These are phyloP conservation scores for Fusarium albosuccineum DNA, from an alignment of 2,329 filamentous ascomycete genomes.

Conservation along the genomic window DNA sequence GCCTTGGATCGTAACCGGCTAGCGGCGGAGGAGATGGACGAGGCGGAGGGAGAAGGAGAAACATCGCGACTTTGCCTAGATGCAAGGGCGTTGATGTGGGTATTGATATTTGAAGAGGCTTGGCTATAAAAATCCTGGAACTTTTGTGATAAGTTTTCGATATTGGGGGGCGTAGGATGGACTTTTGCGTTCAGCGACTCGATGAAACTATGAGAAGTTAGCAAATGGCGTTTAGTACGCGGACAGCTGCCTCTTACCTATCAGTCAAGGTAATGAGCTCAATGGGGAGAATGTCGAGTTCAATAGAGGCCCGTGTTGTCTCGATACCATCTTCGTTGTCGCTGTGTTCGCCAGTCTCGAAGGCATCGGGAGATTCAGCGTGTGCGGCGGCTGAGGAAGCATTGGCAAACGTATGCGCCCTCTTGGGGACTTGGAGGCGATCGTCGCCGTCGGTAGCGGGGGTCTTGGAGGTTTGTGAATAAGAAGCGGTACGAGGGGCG, in stretches of 20 bases:
- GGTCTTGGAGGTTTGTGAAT: slow-evolving; percentile 40
- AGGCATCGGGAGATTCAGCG: slow-evolving; percentile 58
- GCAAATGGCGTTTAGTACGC: slow-evolving; percentile 5
- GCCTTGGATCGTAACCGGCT: slow-evolving; percentile 70
- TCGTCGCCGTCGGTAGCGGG: slow-evolving; percentile 48
- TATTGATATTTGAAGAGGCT: slow-evolving; percentile 85
- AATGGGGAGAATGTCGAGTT: slow-evolving; percentile 91
- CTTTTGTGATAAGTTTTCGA: slow-evolving; percentile 84
- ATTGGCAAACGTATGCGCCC: slow-evolving; percentile 63
- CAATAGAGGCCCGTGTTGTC: slow-evolving; percentile 69
- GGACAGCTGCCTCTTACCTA: slow-evolving; percentile 67
- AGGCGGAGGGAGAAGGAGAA: slow-evolving; percentile 66
- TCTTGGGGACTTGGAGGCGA: slow-evolving; percentile 54
- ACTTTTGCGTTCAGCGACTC: slow-evolving; percentile 90
- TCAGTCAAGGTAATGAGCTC: slow-evolving; percentile 93
- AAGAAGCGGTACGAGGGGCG: slow-evolving; percentile 49
- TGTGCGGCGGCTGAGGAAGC: slow-evolving; percentile 47
- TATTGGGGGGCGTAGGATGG: slow-evolving; percentile 83
- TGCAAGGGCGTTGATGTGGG: slow-evolving; percentile 85
- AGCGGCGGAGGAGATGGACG: slow-evolving; percentile 68
- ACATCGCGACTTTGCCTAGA: slow-evolving; percentile 78
- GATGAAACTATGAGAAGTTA: slow-evolving; percentile 76
- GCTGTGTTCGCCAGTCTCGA: slow-evolving; percentile 60
- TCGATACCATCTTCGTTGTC: slow-evolving; percentile 62
- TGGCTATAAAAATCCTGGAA: slow-evolving; percentile 95